Base-by-base conservation (phyloP, 768 basidiomycete species). In the Chalciporus sphaerocephalus region DNA sequence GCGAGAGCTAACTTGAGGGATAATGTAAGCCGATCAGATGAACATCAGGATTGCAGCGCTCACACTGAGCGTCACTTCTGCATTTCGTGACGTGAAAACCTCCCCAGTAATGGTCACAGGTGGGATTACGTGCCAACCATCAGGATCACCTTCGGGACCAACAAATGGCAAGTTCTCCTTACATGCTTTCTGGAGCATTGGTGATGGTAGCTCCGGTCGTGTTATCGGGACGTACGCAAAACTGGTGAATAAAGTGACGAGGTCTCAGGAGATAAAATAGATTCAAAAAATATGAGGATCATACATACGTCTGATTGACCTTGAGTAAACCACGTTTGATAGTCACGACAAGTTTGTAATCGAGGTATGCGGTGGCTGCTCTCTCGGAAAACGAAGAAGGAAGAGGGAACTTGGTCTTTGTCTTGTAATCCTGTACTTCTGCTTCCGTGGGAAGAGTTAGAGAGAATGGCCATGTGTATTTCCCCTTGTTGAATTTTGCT, bases 331-430 rank as follows among this genome's bases (percentile, higher is more conserved):
- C 69, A 17, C 78, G 72, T 53, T 70, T 74, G 24, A 81, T 58
- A 1, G 71, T 80, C 20, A 76, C 74, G 12, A 70, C 57, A 7
- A 80, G 53, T 53, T 69, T 73, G 57, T 82, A 83, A 46, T 81
- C 79, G 42, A 82, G 68, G 50, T 79, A 80, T 13, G 69, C 76
- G 1, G 74, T 72, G 36, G 77, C 76, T 1, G 74, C 77, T 21
- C 75, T 67, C 58, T 82, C 80, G 1, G 76, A 72, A 50, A 80
- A 81, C 28, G 65, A 75, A 6, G 78, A 75, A 1, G 80, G 80
- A 12, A 79, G 66, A 4, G 62, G 64, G 39, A 74, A 76, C 5
- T 44, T 46, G 11, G 62, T 65, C 43, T 55, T 64, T 36, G 65
- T 65, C 27, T 60, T 65, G 44, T 66, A 71, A 21, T 72, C 68